Percentiles rank a stretch among this genome's conserved stretches.
Conservation (phyloP, 164 flowering plant genomes). For the Hamamelis virginiana region DNA sequence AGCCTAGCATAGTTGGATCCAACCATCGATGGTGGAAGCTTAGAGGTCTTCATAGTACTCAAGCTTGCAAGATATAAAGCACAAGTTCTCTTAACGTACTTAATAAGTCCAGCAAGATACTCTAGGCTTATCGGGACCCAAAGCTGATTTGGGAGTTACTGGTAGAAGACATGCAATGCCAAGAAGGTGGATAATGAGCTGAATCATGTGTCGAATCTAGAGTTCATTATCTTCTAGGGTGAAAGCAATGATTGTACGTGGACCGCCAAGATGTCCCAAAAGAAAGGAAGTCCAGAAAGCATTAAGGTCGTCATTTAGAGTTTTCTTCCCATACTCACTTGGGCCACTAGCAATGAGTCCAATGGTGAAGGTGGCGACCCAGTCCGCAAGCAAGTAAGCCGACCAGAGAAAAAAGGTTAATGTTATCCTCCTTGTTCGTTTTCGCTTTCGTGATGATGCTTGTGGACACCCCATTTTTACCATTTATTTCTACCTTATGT, state of each 20-base stretch:
- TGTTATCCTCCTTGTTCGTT: not conserved
- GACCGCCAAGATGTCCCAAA: not conserved
- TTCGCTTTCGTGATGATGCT: not conserved
- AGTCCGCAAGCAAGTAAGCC: not conserved
- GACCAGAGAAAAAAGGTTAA: not conserved
- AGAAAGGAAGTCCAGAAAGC: constrained; percentile 35
- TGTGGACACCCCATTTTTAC: too few relatives aligned
- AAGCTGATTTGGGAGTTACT: too few relatives aligned
- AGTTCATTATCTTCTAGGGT: constrained; percentile 45
- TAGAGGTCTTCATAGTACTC: too few relatives aligned
- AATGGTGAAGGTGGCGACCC: not conserved
- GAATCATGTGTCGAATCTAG: constrained; percentile 15
- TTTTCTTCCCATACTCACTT: not conserved
- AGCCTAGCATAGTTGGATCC: too few relatives aligned
- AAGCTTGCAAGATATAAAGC: too few relatives aligned
- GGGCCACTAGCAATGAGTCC: not conserved
- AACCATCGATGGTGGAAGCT: too few relatives aligned
- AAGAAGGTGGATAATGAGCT: not conserved
- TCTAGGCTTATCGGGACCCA: too few relatives aligned
- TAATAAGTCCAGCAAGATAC: too few relatives aligned
- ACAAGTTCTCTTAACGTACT: too few relatives aligned
- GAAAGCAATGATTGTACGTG: constrained; percentile 18
- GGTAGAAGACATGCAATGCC: too few relatives aligned
- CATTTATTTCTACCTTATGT: too few relatives aligned
- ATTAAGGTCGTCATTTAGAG: too few relatives aligned